phyloP scores from a whole-genome alignment of 2,329 filamentous ascomycete species.

The Aspergillus nomiae region DNA sequence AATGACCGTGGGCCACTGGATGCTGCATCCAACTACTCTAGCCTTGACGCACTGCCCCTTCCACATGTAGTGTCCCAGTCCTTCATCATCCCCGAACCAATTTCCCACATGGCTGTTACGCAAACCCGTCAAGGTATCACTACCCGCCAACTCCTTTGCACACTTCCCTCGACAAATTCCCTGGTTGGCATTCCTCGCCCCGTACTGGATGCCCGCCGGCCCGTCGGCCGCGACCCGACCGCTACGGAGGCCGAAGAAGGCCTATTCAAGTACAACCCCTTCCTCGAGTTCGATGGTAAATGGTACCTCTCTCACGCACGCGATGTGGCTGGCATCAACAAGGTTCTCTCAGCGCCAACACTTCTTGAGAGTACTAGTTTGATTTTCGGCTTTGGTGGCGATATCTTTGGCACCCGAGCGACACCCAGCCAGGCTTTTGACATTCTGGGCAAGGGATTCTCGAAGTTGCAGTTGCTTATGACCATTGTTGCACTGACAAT shows the following conservation, averaged over 20 bases:
- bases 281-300: conserved; percentile 80
- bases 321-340: conserved; percentile 73
- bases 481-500: conserved; percentile 79
- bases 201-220: conserved; percentile 81
- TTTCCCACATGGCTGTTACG: conserved; percentile 78
- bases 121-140: conserved; percentile 92
- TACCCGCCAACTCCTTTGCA: conserved; percentile 76
- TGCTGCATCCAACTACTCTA: conserved; percentile 72
- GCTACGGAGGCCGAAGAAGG: conserved; percentile 81
- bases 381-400: conserved; percentile 80
- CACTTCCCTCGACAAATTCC: conserved; percentile 70
- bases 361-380: conserved; percentile 89
- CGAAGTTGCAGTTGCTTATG: conserved; percentile 78
- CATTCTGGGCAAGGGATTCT: conserved; percentile 89
- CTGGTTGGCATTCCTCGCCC: conserved; percentile 78
- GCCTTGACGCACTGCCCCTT: conserved; percentile 64
- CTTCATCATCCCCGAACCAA: conserved; percentile 77
- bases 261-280: conserved; percentile 72
- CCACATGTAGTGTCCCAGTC: conserved; percentile 79
- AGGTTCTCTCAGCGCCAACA: conserved; percentile 74
- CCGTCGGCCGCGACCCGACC: conserved; percentile 80
- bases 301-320: conserved; percentile 78
- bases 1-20: conserved; percentile 84
- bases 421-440: conserved; percentile 91
- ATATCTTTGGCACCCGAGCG: conserved; percentile 84